Evolutionary conservation across 2,329 filamentous ascomycete species (phyloP).

Genomic region (Orbilia blumenaviensis): DNA sequence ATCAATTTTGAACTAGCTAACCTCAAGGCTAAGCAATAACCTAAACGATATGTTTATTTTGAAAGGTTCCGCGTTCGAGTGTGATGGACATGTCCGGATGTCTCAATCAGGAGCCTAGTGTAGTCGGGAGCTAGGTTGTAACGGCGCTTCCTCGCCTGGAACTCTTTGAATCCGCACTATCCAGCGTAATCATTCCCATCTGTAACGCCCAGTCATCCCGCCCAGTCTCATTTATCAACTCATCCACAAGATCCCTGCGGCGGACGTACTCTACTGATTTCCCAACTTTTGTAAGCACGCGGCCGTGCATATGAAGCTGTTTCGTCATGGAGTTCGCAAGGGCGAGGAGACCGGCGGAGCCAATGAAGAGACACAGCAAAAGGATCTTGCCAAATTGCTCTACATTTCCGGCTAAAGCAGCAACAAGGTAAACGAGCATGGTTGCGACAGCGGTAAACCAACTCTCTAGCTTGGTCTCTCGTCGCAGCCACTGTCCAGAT

Average conservation of each 20-base stretch:
- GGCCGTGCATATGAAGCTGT: constrained; percentile 66
- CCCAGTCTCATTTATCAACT: constrained; percentile 60
- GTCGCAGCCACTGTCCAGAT: constrained; percentile 67
- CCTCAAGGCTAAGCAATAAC: too few relatives aligned
- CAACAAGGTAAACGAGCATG: constrained; percentile 69
- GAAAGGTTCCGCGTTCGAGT: too few relatives aligned
- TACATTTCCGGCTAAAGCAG: constrained; percentile 68
- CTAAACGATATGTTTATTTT: too few relatives aligned
- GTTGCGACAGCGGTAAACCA: constrained; percentile 68
- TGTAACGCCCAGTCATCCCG: constrained; percentile 60
- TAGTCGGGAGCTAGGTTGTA: neutral
- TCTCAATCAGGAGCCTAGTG: too few relatives aligned
- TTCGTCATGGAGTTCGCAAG: constrained; percentile 66
- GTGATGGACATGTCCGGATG: too few relatives aligned
- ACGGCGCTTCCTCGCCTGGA: neutral
- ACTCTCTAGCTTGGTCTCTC: constrained; percentile 65
- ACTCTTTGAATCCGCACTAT: neutral
- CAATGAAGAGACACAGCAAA: constrained; percentile 66
- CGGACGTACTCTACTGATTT: constrained; percentile 59
- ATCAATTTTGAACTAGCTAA: too few relatives aligned
- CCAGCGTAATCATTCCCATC: constrained; percentile 60
- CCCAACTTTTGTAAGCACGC: constrained; percentile 60
- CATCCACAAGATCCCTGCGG: constrained; percentile 60
- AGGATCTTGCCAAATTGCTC: constrained; percentile 66
- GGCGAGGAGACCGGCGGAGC: constrained; percentile 67